Evolutionary conservation across 2,329 filamentous ascomycete genomes (phyloP), one percentile per base, ranked within the genome.

Genomic region (Fusarium continuum): DNA sequence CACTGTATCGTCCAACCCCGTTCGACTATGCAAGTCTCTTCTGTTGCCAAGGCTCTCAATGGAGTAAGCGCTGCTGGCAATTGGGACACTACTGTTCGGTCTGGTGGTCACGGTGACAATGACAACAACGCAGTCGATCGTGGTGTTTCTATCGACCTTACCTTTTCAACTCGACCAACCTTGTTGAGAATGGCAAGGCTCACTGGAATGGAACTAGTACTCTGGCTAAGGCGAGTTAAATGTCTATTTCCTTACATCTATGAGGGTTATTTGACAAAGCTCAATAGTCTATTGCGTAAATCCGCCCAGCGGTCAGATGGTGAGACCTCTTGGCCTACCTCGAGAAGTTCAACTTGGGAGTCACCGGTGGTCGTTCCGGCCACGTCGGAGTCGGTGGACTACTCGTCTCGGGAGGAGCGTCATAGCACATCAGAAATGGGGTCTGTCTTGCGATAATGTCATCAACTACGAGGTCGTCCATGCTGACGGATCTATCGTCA

Each of bases 401-500:
- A 3, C 54, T 57, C 0, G 7, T 57, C 0, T 51, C 51, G 2
- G 54, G 54, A 4, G 54, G 54, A 8, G 57, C 49, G 20, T 47
- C 54, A n/a, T n/a, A n/a, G 0, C 54, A 56, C 6, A 56, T 57
- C 9, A 57, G 3, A 4, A 23, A 1, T 13, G 40, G 0, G 54
- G 54, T 3, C 57, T 44, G 11, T 51, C 40, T n/a, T 56, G 54
- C n/a, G 54, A 57, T 10, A 39, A 4, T 6, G 51, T 57, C 4
- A 2, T 40, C 0, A 56, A 46, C 1, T 57, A 49, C 6, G n/a
- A 56, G 8, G 10, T 49, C 3, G 23, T 49, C 0, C 34, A 56
- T 3, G 10, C 23, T 0, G 35, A 32, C 1, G 40, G 54, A 2
- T 4, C 44, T 2, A 17, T 49, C 0, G 2, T 49, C 1, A 49